Base-by-base conservation (phyloP, 2,329 filamentous ascomycete genomes). In the Dryadomyces sulphureus region DNA sequence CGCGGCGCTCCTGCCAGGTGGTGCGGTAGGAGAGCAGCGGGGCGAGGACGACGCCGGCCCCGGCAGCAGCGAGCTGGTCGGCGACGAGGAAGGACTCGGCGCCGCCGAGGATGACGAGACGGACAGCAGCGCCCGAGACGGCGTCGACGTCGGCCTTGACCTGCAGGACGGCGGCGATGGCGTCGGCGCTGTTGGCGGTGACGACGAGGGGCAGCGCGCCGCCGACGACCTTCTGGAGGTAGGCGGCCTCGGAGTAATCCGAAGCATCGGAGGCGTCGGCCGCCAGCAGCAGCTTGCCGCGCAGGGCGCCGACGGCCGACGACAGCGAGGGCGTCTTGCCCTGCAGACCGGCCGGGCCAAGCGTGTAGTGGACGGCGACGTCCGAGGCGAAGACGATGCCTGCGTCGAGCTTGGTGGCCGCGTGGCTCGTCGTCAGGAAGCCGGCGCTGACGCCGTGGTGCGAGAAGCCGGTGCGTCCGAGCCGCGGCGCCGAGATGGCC, bases 41-140 rank as follows among this genome's bases (percentile, higher is more conserved):
- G 0, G 72, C 65, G 2, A 84, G 67, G 22, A 83, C 69, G 19
- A 84, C 73, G 48, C 73, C 68, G 0, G 79, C 72, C 1, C 64
- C 52, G 0, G 77, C 75, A 0, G 63, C 63, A 0, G 75, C 75
- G 11, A 84, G 67, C 47, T 77, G 70, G 2, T 64, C 51, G 0
- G 78, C 79, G 0, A 83, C 57, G 1, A 83, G 62, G 54, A 76
- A 65, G 1, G 79, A 68, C 59, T 83, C 79, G 5, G 78, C 77
- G 36, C 70, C 79, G 50, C 79, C 79, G 20, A 79, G 58, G 43
- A 84, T 66, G 45, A 72, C 66, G 8, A 83, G 48, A n/a, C 62
- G 67, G 32, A 82, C 12, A 0, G 57, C 48, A 2, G 53, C 6
- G 9, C 20, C 38, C 14, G 64, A 59, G 0, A 60, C 62, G 0